These are phyloP conservation scores for Neurospora sp. DNA, from an alignment of 495 filamentous ascomycete genomes.

Conservation along the genomic window DNA sequence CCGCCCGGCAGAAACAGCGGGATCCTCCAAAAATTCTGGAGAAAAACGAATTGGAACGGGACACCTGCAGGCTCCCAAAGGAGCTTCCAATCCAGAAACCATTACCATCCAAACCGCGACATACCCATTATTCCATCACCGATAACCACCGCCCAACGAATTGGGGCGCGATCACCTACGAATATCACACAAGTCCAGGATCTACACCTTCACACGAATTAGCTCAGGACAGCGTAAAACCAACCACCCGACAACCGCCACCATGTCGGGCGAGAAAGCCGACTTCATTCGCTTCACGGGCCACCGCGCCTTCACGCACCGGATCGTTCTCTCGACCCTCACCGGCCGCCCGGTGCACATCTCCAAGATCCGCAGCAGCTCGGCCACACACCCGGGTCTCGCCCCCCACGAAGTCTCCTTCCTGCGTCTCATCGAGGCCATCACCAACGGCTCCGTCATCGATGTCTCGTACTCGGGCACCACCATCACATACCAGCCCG, in stretches of 20 bases:
- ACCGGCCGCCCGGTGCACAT: slow-evolving; percentile 84
- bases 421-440: slow-evolving; percentile 81
- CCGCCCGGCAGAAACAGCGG: slow-evolving; percentile 23
- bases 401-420: slow-evolving; percentile 89
- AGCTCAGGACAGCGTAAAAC: background rate
- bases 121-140: background rate
- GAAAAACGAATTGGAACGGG: background rate
- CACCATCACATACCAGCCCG: slow-evolving; percentile 79
- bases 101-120: background rate
- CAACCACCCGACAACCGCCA: slow-evolving; percentile 1
- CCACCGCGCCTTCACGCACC: slow-evolving; percentile 71
- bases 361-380: slow-evolving; percentile 82
- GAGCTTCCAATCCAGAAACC: background rate
- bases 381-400: slow-evolving; percentile 75
- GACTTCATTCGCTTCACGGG: slow-evolving; percentile 60
- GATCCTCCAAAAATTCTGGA: slow-evolving; percentile 24
- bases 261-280: slow-evolving; percentile 33
- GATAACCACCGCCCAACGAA: background rate
- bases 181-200: background rate
- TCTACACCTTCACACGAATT: background rate
- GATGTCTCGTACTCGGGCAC: slow-evolving; percentile 95
- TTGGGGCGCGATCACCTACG: background rate
- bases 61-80: background rate
- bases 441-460: slow-evolving; percentile 92
- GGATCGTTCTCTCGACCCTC: slow-evolving; percentile 82